phyloP scores from a whole-genome alignment of 176 grass and related monocot genomes.

The Tuctoria greenei region DNA sequence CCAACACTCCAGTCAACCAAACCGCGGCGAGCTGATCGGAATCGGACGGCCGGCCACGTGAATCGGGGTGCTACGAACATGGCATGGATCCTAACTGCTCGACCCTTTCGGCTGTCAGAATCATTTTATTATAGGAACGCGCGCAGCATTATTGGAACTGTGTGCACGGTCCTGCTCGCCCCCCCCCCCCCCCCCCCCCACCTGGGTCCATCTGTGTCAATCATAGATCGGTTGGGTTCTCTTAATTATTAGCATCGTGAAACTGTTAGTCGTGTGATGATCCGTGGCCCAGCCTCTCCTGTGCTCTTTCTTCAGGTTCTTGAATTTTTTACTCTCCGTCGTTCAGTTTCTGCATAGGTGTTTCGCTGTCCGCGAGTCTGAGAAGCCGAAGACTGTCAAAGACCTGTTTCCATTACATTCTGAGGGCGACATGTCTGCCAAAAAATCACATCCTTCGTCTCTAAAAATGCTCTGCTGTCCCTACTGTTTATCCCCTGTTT shows the following conservation, averaged over 20 bases:
- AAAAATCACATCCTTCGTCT: background rate
- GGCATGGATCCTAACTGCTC: conserved; percentile 10
- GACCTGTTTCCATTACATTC: background rate
- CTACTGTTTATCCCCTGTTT: background rate
- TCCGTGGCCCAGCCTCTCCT: background rate
- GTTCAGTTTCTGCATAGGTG: background rate
- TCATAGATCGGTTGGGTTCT: conserved; percentile 12
- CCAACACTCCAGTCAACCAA: conserved; percentile 17
- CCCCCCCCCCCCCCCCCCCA: too few species aligned
- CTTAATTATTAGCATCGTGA: background rate
- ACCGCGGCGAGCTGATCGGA: conserved; percentile 4
- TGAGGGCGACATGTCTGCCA: conserved; percentile 3
- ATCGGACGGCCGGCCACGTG: conserved; percentile 30
- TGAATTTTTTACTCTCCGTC: background rate
- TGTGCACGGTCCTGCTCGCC: too few species aligned
- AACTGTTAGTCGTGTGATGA: background rate
- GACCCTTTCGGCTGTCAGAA: conserved; percentile 27
- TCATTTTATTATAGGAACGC: conserved; percentile 13
- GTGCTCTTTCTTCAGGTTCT: background rate
- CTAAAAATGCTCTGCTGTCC: background rate
- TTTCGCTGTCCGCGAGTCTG: background rate
- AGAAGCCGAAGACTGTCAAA: background rate
- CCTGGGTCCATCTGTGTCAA: conserved; percentile 33
- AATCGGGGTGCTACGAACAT: conserved; percentile 33
- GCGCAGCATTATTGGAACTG: background rate